Base-by-base conservation (phyloP, 257 asterid species). In the Striga asiatica region DNA sequence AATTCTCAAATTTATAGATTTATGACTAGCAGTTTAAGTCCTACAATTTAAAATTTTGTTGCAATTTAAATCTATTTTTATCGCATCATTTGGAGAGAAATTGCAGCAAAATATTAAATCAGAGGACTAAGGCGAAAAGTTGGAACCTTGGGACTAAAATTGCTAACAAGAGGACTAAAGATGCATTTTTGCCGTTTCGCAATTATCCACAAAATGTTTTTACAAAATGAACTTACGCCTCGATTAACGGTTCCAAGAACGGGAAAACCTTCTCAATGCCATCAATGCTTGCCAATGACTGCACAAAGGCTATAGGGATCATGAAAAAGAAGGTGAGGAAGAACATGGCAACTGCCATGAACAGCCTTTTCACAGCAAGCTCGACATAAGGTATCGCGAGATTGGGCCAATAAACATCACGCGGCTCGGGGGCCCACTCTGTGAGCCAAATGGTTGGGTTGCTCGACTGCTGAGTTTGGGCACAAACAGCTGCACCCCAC, bases 381-480 rank as follows among this genome's bases (percentile, higher is more conserved):
- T 69, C 70, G 34, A 83, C 81, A 32, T 66, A 76, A 18, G 94
- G 92, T 64, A 85, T 85, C 20, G 89, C 81, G 49, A 88, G 89
- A 67, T 85, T 88, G 57, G 78, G 75, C 97, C 97, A 88, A 60
- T 73, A 82, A 45, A 88, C 85, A 52, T 88, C 95, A 31, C 89
- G 77, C 19, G 94, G 97, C 54, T 85, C 97, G 8, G 97, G 93
- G 17, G 97, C 97, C 97, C 95, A 82, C 43, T 85, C 87, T 1
- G 95, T 88, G 41, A 82, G 74, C 97, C 97, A 88, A 25, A 73
- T 14, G 8, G 82, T 78, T 22, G 95, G 88, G 73, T 88, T 76
- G 34, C 79, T 68, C 7, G 94, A 13, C 59, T 80, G 95, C 50
- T 82, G 93, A 19, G 97, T 88, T 68, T 88, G 97, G 37, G 95